These are phyloP conservation scores for Neurospora sp. DNA, from an alignment of 2,329 filamentous ascomycete species.

Conservation along the genomic window DNA sequence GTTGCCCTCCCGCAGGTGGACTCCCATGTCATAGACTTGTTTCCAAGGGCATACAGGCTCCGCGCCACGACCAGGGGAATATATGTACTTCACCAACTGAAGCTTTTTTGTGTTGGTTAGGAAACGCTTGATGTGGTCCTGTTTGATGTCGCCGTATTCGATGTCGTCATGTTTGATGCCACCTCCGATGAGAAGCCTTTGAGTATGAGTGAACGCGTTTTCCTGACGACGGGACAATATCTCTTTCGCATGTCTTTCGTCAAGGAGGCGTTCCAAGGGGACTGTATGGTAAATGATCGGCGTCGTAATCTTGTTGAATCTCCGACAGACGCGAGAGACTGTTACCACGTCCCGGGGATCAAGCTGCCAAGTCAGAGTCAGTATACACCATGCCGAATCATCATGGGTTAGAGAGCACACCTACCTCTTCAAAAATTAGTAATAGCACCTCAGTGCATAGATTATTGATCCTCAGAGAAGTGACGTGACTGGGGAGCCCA, in stretches of 20 bases:
- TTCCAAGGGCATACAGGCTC: not conserved
- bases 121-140: not conserved
- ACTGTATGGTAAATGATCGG: conserved; percentile 33
- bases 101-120: conserved; percentile 22
- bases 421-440: conserved; percentile 33
- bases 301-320: conserved; percentile 31
- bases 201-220: conserved; percentile 29
- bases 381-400: conserved; percentile 4
- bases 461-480: conserved; percentile 17
- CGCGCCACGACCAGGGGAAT: not conserved
- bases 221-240: conserved; percentile 24
- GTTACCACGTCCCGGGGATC: conserved; percentile 25
- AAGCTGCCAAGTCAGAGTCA: conserved; percentile 23
- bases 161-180: not conserved
- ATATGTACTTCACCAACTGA: conserved; percentile 29
- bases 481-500: conserved; percentile 16
- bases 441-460: conserved; percentile 35
- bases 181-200: conserved; percentile 23
- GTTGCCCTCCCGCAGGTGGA: not conserved
- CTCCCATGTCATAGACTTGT: not conserved
- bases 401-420: not conserved
- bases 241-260: conserved; percentile 24
- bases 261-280: conserved; percentile 21
- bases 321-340: conserved; percentile 28
- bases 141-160: not conserved